Evolutionary conservation across 164 flowering plant genomes (phyloP), one percentile per base, ranked within the genome.

Genomic region (Houttuynia cordata): DNA sequence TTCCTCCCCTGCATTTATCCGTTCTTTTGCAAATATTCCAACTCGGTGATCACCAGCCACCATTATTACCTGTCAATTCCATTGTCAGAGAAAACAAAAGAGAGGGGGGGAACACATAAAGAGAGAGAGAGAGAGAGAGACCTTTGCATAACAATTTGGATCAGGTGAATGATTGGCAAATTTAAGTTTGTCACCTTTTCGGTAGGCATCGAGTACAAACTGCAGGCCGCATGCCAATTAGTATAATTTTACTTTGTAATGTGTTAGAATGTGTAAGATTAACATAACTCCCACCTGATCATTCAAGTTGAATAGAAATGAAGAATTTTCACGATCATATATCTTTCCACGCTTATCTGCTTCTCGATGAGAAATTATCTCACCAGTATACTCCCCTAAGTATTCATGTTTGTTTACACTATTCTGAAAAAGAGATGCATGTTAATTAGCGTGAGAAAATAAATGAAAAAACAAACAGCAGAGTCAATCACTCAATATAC

Each of bases 331-430:
- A 47, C 96, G 91, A 62, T 94, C 99, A 70, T 94, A 94, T 45
- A 91, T 94, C 84, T 94, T 94, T 62, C 97, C 99, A 67, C 99
- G 96, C 67, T 94, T 94, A 58, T 94, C 99, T 57, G 99, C 99
- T 78, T 94, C 99, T 67, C 91, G 76, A 63, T 91, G 99, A 21
- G 99, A 88, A 58, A 94, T 94, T 66, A 94, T 68, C 71, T 94
- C 99, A 42, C 99, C 99, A 54, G 97, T 94, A 67, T 94, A 94
- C 70, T 94, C 99, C 21, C 99, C 99, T 52, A 94, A 82, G 75
- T 87, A 94, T 69, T 91, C 99, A 72, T 91, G 88, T 67, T 94
- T 91, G 66, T 80, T 71, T 41, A 94, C 99, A 57, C 80, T 76
- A 83, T 87, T 94, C 99, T 94, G 96, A n/a, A 80, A 58, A 63